These are phyloP conservation scores for Blastocystis sp. DNA, from an alignment of 352 stramenopile genomes.

Conservation along the genomic window DNA sequence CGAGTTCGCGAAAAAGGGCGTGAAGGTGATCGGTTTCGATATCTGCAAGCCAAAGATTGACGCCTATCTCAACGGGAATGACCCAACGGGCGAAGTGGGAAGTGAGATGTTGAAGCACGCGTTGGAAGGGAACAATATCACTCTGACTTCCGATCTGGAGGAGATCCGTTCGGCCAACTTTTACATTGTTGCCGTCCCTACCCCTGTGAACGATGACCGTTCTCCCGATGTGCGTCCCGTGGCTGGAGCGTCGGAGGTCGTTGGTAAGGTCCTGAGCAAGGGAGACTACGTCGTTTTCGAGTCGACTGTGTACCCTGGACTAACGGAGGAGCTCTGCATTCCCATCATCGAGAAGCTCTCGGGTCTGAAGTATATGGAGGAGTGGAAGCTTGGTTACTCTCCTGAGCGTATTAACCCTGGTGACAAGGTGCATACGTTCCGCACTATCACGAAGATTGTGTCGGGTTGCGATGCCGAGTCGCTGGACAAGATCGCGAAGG, in stretches of 20 bases:
- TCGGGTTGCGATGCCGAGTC: not conserved
- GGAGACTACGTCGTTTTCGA: slow-evolving; percentile 44
- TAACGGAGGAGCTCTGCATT: slow-evolving; percentile 24
- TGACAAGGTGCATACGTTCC: slow-evolving; percentile 11
- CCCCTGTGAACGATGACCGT: slow-evolving; percentile 9
- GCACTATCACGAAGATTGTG: slow-evolving; percentile 12
- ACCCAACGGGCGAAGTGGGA: slow-evolving; percentile 27
- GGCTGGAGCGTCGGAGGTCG: not conserved
- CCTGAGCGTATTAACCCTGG: slow-evolving; percentile 12
- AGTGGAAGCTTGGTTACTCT: slow-evolving; percentile 15
- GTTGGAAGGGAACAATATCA: not conserved
- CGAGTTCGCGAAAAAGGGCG: slow-evolving; percentile 35
- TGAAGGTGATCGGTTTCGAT: slow-evolving; percentile 53
- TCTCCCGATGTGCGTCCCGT: slow-evolving; percentile 20
- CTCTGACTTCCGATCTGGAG: slow-evolving; percentile 26
- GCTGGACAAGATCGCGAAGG: not conserved
- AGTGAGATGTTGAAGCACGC: not conserved
- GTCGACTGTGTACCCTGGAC: slow-evolving; percentile 35
- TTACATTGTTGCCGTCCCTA: slow-evolving; percentile 34
- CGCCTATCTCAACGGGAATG: not conserved
- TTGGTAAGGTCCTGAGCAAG: slow-evolving; percentile 11
- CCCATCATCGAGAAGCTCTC: slow-evolving; percentile 33
- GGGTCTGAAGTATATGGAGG: slow-evolving; percentile 25
- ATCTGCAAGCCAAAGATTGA: slow-evolving; percentile 13
- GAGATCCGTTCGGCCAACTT: slow-evolving; percentile 22